Evolutionary conservation across 75 land plant species (phyloP), one percentile per base, ranked within the genome.

Genomic region (Selaginella moellendorffii): DNA sequence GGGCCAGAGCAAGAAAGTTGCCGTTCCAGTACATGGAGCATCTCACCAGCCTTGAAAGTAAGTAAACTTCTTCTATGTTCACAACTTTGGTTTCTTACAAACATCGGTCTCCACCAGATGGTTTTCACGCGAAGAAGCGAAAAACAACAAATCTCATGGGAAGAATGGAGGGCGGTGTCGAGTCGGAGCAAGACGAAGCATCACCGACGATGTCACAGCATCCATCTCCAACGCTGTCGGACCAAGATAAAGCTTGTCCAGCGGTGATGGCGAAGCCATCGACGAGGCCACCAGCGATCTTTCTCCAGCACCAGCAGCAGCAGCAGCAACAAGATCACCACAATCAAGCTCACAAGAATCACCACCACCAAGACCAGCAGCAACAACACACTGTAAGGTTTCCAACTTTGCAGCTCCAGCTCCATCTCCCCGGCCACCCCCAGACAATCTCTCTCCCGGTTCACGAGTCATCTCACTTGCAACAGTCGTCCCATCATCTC

Each of bases 131-230:
- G 9, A 83, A 83, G 68, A 65, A 74, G 76, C 72, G 81, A 36
- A 78, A 69, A 69, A 63, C 72, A 0, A 24, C 72, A 26, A 75
- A 52, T 28, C 24, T 26, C 17, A 54, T 29, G 65, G 76, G 79
- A 18, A n/a, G n/a, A n/a, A n/a, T n/a, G n/a, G n/a, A n/a, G n/a
- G n/a, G n/a, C n/a, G n/a, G n/a, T n/a, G 27, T 69, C 27, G 74
- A 69, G 51, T 51, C 69, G 0, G 83, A 81, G 19, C 83, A 70
- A 61, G 83, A 83, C 30, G 86, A 83, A 56, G 80, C 77, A 64
- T 78, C 77, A 1, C 46, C 46, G 14, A 36, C 46, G 5, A 36
- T 36, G 46, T 36, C 46, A 36, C 5, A 36, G 46, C 46, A 36
- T 5, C 46, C 46, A 5, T 36, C 46, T 36, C 46, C 46, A 36